Conservation (phyloP, 2,329 filamentous ascomycete genomes). For the Bipolaris sorokiniana region DNA sequence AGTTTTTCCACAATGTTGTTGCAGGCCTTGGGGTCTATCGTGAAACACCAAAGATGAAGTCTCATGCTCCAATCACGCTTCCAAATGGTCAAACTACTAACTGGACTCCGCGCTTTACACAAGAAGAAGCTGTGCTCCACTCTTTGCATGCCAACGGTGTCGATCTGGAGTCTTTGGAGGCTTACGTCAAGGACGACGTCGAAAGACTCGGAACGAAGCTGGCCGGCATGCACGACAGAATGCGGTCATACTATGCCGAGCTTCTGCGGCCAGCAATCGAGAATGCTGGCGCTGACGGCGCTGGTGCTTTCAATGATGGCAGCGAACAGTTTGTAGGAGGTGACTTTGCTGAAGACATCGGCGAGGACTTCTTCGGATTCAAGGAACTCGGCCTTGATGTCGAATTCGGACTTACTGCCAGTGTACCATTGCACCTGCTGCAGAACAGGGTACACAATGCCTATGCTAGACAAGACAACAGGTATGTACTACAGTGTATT, state of each 20-base stretch:
- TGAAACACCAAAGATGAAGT: constrained; percentile 78
- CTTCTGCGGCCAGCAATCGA: constrained; percentile 86
- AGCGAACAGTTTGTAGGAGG: constrained; percentile 96
- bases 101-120: constrained; percentile 73
- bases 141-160: constrained; percentile 83
- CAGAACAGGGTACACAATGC: constrained; percentile 88
- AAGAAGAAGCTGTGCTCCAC: constrained; percentile 87
- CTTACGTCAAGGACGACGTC: constrained; percentile 91
- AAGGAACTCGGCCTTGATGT: constrained; percentile 90
- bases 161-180: constrained; percentile 79
- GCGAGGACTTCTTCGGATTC: constrained; percentile 99
- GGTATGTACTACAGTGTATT: constrained; percentile 48
- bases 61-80: constrained; percentile 45
- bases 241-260: constrained; percentile 92
- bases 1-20: constrained; percentile 87
- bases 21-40: constrained; percentile 81
- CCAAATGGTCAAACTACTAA: constrained; percentile 44
- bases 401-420: constrained; percentile 87
- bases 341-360: constrained; percentile 96
- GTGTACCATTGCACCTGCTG: constrained; percentile 90
- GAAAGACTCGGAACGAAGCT: constrained; percentile 83
- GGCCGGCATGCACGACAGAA: constrained; percentile 84
- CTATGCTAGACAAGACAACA: constrained; percentile 76
- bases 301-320: constrained; percentile 90
- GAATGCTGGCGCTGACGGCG: constrained; percentile 79